These are phyloP conservation scores for Russula dissimulans DNA, from an alignment of 768 basidiomycete species.

Conservation along the genomic window DNA sequence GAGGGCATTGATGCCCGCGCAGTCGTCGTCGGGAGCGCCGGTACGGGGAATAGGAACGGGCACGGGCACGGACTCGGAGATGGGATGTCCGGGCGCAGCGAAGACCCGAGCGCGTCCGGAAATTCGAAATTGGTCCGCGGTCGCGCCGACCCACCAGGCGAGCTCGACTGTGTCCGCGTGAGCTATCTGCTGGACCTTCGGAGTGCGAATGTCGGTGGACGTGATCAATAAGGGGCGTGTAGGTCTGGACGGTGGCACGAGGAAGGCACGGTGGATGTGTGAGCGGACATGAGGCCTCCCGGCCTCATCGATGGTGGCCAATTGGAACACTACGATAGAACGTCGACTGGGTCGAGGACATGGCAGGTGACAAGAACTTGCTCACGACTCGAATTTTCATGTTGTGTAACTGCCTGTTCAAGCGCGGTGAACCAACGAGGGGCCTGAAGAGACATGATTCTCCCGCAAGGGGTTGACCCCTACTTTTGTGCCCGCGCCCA, in stretches of 20 bases:
- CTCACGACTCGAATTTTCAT: conserved; percentile 23
- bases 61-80: conserved; percentile 21
- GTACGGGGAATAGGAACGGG: conserved; percentile 23
- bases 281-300: conserved; percentile 54
- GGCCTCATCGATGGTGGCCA: conserved; percentile 45
- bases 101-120: conserved; percentile 47
- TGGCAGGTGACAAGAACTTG: not conserved
- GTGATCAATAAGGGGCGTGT: conserved; percentile 52
- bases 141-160: conserved; percentile 64
- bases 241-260: conserved; percentile 35
- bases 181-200: conserved; percentile 53
- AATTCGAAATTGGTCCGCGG: conserved; percentile 68
- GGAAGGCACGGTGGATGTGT: conserved; percentile 50
- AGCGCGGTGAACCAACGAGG: conserved; percentile 26
- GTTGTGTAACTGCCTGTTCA: conserved; percentile 21
- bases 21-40: conserved; percentile 10
- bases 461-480: no score
- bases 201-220: conserved; percentile 64
- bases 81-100: conserved; percentile 36
- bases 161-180: conserved; percentile 45
- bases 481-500: no score
- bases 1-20: conserved; percentile 19
- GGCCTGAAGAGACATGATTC: no score
- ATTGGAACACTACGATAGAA: conserved; percentile 41
- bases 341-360: not conserved